A percentile compares a stretch with the other conserved stretches of the same genome.
Conservation (phyloP, 2,329 filamentous ascomycete species). For the Penicillium sp. region DNA sequence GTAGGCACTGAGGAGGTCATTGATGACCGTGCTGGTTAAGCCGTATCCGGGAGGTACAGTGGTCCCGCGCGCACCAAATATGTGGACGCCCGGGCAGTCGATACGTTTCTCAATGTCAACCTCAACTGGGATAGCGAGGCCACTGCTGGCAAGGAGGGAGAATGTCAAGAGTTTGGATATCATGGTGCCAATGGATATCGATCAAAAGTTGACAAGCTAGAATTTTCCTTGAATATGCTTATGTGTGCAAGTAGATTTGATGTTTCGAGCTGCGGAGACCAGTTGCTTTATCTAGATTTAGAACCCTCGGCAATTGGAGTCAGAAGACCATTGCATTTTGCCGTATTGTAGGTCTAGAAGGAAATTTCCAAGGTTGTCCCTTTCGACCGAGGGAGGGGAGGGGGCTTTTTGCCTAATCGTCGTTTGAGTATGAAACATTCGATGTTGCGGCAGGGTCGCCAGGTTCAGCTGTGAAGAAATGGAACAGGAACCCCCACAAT, state of each 20-base stretch:
- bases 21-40: constrained; percentile 50
- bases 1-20: constrained; percentile 50
- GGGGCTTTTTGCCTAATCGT: constrained; percentile 11
- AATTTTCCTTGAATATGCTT: not conserved
- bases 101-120: constrained; percentile 14
- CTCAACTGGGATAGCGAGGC: constrained; percentile 11
- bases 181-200: not conserved
- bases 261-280: too few relatives aligned
- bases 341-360: not conserved
- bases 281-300: not conserved
- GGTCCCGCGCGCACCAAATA: constrained; percentile 54
- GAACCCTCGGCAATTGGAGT: not conserved
- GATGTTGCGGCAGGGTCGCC: not conserved
- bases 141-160: constrained; percentile 5
- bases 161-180: constrained; percentile 6
- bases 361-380: not conserved
- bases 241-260: not conserved
- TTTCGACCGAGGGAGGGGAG: constrained; percentile 7
- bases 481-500: not conserved
- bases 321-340: not conserved
- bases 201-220: not conserved
- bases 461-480: constrained; percentile 15
- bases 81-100: constrained; percentile 47
- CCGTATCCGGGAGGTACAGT: constrained; percentile 52
- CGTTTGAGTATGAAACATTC: not conserved